phyloP scores from a whole-genome alignment of 2,329 filamentous ascomycete species.

The Sphaerulina musiva region DNA sequence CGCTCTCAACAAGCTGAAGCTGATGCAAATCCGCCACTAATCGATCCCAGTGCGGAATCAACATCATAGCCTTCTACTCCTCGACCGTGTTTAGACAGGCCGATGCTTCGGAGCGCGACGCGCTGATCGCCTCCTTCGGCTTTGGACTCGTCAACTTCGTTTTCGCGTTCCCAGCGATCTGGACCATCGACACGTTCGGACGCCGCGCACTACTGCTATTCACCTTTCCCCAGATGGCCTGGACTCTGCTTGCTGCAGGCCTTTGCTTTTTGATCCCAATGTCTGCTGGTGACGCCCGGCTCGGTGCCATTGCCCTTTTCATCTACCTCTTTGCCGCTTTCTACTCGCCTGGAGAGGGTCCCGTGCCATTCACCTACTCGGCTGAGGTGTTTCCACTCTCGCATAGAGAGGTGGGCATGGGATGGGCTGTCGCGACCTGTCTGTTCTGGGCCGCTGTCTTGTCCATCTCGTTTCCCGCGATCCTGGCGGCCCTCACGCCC shows the following conservation, averaged over 20 bases:
- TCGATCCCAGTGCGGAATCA: conserved; percentile 11
- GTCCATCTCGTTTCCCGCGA: conserved; percentile 46
- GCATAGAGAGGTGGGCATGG: conserved; percentile 66
- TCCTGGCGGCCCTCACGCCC: conserved; percentile 44
- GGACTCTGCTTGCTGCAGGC: conserved; percentile 46
- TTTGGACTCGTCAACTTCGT: conserved; percentile 44
- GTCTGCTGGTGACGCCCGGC: conserved; percentile 36
- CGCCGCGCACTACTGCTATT: conserved; percentile 32
- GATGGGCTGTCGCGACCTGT: conserved; percentile 60
- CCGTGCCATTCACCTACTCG: conserved; percentile 61
- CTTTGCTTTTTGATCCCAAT: conserved; percentile 36
- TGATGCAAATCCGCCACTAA: too few species aligned
- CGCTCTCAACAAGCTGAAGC: background rate
- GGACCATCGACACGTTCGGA: conserved; percentile 35
- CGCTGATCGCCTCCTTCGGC: conserved; percentile 38
- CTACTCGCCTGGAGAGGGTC: conserved; percentile 40
- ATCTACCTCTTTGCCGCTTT: conserved; percentile 49
- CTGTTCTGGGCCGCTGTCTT: conserved; percentile 50
- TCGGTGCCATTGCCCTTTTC: conserved; percentile 40
- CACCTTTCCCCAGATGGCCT: conserved; percentile 44
- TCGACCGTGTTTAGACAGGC: conserved; percentile 34
- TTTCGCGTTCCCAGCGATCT: conserved; percentile 38
- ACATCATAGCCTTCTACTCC: conserved; percentile 30
- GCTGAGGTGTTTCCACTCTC: conserved; percentile 65
- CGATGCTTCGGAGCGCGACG: conserved; percentile 32